phyloP scores from a whole-genome alignment of 2,329 filamentous ascomycete species.

The Calonectria pauciramosa region DNA sequence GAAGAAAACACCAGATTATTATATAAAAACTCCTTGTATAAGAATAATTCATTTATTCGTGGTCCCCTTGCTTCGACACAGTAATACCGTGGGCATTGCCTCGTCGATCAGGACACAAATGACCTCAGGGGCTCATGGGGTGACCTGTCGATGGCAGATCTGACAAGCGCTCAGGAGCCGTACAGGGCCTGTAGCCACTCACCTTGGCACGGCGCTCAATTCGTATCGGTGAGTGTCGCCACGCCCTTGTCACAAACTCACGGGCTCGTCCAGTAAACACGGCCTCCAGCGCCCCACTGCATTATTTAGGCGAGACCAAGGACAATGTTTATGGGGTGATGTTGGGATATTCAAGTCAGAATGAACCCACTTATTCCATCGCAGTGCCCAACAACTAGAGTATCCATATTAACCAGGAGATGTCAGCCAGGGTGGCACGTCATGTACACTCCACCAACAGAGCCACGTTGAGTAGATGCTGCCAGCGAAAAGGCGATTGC shows the following conservation, averaged over 20 bases:
- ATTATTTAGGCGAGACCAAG: slow-evolving; percentile 5
- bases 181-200: neutral
- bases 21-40: slow-evolving; percentile 1
- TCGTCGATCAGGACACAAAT: neutral
- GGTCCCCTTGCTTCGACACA: neutral
- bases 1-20: neutral
- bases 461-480: neutral
- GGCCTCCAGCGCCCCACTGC: neutral
- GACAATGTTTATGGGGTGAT: slow-evolving; percentile 3
- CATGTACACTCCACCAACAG: neutral
- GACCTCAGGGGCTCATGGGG: slow-evolving; percentile 6
- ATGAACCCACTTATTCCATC: slow-evolving; percentile 9
- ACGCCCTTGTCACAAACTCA: neutral
- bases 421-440: neutral
- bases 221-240: slow-evolving; percentile 3
- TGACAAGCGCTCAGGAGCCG: neutral
- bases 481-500: neutral
- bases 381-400: neutral
- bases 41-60: neutral
- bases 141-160: neutral
- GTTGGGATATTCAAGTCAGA: slow-evolving; percentile 4
- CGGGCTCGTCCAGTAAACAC: neutral
- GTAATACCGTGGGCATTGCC: neutral
- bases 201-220: neutral
- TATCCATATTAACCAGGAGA: slow-evolving; percentile 11